A percentile compares a stretch with the other conserved stretches of the same genome.
phyloP scores from a whole-genome alignment of 345 rosid species.

The Citrus cavaleriei region DNA sequence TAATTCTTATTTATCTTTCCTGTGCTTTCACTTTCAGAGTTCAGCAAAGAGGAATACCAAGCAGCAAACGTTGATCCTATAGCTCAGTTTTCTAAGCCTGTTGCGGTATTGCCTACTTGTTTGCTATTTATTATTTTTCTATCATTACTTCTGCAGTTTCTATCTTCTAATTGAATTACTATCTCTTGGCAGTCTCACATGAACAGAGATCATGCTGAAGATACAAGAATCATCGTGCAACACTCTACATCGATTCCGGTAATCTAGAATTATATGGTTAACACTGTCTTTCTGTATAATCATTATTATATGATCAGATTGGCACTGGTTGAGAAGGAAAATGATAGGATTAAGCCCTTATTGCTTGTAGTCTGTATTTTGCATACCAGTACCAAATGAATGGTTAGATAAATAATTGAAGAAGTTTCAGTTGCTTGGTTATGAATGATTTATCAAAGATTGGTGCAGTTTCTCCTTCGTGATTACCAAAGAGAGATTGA shows the following conservation, averaged over 20 bases:
- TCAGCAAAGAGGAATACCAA: slow-evolving; percentile 63
- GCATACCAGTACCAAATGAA: background rate
- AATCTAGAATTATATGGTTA: slow-evolving; percentile 16
- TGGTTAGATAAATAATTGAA: background rate
- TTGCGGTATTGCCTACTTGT: slow-evolving; percentile 51
- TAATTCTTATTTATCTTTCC: background rate
- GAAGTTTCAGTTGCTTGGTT: background rate
- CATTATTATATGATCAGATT: background rate
- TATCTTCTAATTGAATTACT: background rate
- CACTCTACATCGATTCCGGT: slow-evolving; percentile 76
- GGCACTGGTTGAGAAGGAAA: slow-evolving; percentile 6
- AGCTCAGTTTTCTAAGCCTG: slow-evolving; percentile 81
- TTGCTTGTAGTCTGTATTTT: background rate
- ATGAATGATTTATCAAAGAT: background rate
- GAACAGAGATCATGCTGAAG: slow-evolving; percentile 93
- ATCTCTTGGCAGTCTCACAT: slow-evolving; percentile 63
- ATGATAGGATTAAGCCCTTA: background rate
- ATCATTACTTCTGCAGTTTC: background rate
- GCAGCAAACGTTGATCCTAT: slow-evolving; percentile 83
- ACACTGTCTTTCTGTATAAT: background rate
- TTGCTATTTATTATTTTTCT: background rate
- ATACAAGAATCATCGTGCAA: slow-evolving; percentile 72
- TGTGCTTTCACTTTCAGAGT: slow-evolving; percentile 42
- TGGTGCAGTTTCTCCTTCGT: background rate
- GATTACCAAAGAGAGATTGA: background rate